Evolutionary conservation across 2,329 filamentous ascomycete species (phyloP), one percentile per base, ranked within the genome.

Genomic region (Rhynchosporium secalis): DNA sequence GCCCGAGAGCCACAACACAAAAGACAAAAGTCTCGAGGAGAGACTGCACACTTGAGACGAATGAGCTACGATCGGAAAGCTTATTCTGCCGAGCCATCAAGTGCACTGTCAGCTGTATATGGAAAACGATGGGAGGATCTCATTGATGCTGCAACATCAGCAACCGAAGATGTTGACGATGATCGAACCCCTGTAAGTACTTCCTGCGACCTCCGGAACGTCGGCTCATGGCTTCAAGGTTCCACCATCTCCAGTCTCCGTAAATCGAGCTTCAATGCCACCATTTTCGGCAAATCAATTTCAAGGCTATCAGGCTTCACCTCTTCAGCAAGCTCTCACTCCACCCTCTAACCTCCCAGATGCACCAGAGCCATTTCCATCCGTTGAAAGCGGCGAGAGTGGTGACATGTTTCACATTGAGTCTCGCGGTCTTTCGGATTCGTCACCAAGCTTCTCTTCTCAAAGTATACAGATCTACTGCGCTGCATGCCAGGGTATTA

Each of bases 91-190:
- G 94, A 97, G 76, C 92, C 93, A 29, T 85, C 88, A 61, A 86
- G 68, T 62, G 66, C 57, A 20, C 58, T 72, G 38, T 72, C 71
- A 26, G 85, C 83, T 70, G 79, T 83, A 55, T 86, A 90, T 77
- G 92, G 91, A 68, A 96, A 95, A 78, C 84, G 94, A 71, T 98
- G 94, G 95, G 92, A 96, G 76, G 94, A 98, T 76, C 82, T 98
- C 64, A 96, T 98, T 68, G 93, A 97, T 76, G 94, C 94, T 58
- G 94, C 91, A 60, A 92, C 94, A 38, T 96, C 92, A 65, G 92
- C 93, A 33, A 96, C 92, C 3, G 93, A 96, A 78, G 94, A 89
- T 71, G 84, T 95, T 73, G 92, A 96, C 75, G 92, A 93, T 73
- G 93, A 96, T 76, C 85, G 94, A 74, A 96, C 91, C 74, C 91